Percentiles rank a stretch among this genome's conserved stretches.
Evolutionary conservation across 257 asterid species (phyloP).

Genomic region (Ligustrum vulgare): DNA sequence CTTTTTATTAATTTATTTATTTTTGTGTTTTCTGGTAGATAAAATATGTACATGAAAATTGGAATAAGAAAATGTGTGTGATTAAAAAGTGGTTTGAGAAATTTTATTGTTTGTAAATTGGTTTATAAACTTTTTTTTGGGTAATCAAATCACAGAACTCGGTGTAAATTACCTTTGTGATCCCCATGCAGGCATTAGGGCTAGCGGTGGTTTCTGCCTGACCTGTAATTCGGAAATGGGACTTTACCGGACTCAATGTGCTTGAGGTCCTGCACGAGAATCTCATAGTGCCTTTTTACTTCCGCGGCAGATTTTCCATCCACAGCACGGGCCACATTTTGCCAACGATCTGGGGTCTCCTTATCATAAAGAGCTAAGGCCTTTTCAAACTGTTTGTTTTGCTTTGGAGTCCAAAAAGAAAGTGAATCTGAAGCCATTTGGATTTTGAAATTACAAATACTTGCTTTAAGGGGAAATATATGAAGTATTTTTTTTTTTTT

Average conservation of each 20-base stretch:
- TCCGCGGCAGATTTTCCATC: slow-evolving; percentile 70
- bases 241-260: slow-evolving; percentile 73
- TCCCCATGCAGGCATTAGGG: not conserved
- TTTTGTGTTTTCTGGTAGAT: no score
- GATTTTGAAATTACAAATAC: not conserved
- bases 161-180: slow-evolving; percentile 30
- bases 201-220: slow-evolving; percentile 29
- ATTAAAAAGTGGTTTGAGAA: no score
- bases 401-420: slow-evolving; percentile 52
- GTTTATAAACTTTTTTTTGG: no score
- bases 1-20: no score
- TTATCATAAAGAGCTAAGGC: slow-evolving; percentile 61
- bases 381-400: slow-evolving; percentile 69
- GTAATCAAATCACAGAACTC: no score
- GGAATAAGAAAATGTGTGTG: no score
- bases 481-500: not conserved
- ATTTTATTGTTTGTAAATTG: no score
- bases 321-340: slow-evolving; percentile 58
- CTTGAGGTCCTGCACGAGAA: slow-evolving; percentile 65
- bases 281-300: slow-evolving; percentile 66
- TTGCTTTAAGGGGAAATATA: not conserved
- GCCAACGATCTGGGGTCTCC: slow-evolving; percentile 85
- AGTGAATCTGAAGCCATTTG: slow-evolving; percentile 57
- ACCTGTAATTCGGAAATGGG: slow-evolving; percentile 58
- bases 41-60: no score